A percentile compares a stretch with the other conserved stretches of the same genome.
These are phyloP conservation scores for Euphorbia tirucalli DNA, from an alignment of 345 rosid species.

Conservation along the genomic window DNA sequence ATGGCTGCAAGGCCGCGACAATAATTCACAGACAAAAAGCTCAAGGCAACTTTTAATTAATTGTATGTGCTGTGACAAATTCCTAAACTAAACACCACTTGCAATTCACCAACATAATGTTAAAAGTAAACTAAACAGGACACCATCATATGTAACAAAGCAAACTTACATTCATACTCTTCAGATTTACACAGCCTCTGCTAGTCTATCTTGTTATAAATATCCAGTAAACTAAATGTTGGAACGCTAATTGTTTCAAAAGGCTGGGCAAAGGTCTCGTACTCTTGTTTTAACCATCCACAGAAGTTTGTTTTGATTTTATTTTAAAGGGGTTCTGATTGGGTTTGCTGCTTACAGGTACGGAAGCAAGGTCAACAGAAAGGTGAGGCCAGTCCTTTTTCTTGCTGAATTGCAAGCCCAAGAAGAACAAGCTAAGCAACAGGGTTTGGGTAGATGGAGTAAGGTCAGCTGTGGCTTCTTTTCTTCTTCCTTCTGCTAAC, in stretches of 20 bases:
- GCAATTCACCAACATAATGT: no score
- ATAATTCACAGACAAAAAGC: no score
- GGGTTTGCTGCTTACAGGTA: constrained; percentile 48
- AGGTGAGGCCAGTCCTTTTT: constrained; percentile 80
- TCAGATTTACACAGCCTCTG: no score
- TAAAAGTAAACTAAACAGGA: no score
- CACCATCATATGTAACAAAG: no score
- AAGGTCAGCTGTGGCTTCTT: constrained; percentile 39
- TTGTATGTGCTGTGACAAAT: no score
- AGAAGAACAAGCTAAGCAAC: constrained; percentile 78
- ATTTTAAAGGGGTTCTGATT: constrained; percentile 4
- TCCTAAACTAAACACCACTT: no score
- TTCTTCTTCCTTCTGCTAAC: not conserved
- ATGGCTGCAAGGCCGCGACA: no score
- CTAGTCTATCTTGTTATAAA: no score
- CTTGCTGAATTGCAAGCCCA: constrained; percentile 57
- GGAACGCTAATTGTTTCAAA: constrained; percentile 63
- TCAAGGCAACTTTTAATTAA: no score
- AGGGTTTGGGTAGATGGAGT: constrained; percentile 85
- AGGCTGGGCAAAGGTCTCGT: constrained; percentile 91
- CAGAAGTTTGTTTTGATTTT: not conserved
- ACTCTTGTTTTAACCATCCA: not conserved
- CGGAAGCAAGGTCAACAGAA: constrained; percentile 81
- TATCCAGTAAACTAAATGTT: no score
- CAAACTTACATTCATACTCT: no score